A percentile compares a stretch with the other conserved stretches of the same genome.
Evolutionary conservation across 441 rosid species (phyloP).

Genomic region (Adansonia grandidieri): DNA sequence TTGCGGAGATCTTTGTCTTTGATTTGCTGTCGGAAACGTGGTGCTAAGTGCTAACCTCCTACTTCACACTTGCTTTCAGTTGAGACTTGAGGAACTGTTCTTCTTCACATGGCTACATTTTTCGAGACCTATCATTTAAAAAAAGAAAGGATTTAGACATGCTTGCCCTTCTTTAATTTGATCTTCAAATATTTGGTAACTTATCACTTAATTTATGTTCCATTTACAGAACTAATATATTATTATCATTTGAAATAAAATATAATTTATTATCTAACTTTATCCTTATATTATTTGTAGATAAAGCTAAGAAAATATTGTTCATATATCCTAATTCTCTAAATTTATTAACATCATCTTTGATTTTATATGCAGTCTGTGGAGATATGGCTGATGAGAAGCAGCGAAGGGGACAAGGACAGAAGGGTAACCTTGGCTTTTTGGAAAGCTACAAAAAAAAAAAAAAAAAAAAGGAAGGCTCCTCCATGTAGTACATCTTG

Average conservation of each 20-base stretch:
- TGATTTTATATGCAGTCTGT: background rate
- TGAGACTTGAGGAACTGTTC: background rate
- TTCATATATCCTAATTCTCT: too few species aligned
- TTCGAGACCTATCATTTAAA: background rate
- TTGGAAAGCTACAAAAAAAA: background rate
- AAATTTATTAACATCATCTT: too few species aligned
- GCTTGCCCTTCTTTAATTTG: background rate
- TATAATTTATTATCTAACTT: too few species aligned
- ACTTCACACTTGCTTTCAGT: background rate
- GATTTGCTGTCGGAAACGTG: slow-evolving; percentile 3
- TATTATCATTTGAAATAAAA: too few species aligned
- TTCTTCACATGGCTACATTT: background rate
- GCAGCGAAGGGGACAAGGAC: too few species aligned
- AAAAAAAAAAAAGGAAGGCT: background rate
- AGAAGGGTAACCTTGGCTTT: background rate
- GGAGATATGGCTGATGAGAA: too few species aligned
- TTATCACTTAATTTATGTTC: too few species aligned
- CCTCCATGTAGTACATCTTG: background rate
- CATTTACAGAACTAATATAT: too few species aligned
- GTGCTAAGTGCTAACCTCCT: background rate
- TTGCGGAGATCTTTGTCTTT: slow-evolving; percentile 24
- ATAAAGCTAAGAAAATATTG: too few species aligned
- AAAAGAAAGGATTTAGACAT: background rate
- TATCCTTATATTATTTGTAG: too few species aligned
- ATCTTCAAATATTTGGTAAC: too few species aligned